These are phyloP conservation scores for Yueomyces sp. DNA, from an alignment of 1,139 yeast genomes.

Conservation along the genomic window DNA sequence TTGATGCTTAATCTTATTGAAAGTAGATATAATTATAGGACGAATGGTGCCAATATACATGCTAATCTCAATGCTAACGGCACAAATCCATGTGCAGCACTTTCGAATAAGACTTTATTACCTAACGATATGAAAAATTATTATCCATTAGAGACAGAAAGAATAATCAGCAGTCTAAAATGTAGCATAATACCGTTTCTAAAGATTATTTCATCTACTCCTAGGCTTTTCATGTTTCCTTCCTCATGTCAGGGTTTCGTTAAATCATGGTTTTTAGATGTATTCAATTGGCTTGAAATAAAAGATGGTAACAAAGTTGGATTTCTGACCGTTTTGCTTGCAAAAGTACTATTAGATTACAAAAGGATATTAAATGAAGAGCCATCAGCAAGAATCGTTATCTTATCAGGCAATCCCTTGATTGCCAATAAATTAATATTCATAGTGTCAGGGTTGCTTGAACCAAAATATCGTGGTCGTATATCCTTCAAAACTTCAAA, in stretches of 20 bases:
- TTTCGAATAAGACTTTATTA: slow-evolving; percentile 2
- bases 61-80: not conserved
- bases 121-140: slow-evolving; percentile 9
- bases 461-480: slow-evolving; percentile 14
- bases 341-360: slow-evolving; percentile 33
- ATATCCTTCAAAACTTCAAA: not conserved
- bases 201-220: slow-evolving; percentile 21
- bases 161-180: slow-evolving; percentile 15
- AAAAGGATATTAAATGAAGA: slow-evolving; percentile 21
- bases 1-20: slow-evolving; percentile 6
- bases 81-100: not conserved
- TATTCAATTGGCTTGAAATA: slow-evolving; percentile 48
- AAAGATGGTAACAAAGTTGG: slow-evolving; percentile 37
- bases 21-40: not conserved
- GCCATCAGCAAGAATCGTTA: slow-evolving; percentile 36
- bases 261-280: slow-evolving; percentile 43
- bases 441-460: slow-evolving; percentile 36
- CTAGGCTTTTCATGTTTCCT: slow-evolving; percentile 26
- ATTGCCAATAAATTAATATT: slow-evolving; percentile 49
- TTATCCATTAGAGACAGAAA: slow-evolving; percentile 11
- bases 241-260: slow-evolving; percentile 16
- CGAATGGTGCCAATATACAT: not conserved
- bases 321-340: slow-evolving; percentile 33
- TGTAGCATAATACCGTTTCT: slow-evolving; percentile 22
- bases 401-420: slow-evolving; percentile 48